Conservation (phyloP, 1,284 basidiomycete genomes). For the Malassezia brasiliensis region DNA sequence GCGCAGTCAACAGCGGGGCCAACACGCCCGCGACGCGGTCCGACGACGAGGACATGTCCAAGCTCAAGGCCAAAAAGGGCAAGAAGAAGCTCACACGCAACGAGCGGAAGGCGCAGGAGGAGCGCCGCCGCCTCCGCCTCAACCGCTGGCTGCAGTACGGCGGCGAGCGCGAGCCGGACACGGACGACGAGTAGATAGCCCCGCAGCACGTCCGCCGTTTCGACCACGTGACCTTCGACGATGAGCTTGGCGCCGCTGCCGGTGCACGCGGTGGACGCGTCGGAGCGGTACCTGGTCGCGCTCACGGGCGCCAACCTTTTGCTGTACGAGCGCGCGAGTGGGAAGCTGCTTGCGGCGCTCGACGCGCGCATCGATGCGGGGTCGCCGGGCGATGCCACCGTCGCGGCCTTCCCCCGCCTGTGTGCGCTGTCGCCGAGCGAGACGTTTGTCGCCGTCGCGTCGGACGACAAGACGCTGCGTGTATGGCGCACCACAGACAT, state of each 20-base stretch:
- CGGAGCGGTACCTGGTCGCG: conserved; percentile 1
- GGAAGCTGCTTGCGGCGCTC: not conserved
- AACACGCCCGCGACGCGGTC: conserved; percentile 49
- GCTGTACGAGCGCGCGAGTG: not conserved
- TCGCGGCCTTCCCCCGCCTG: conserved; percentile 25
- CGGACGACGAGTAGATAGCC: conserved; percentile 34
- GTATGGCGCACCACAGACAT: conserved; percentile 24
- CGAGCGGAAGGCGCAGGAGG: conserved; percentile 47
- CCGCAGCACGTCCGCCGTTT: not conserved
- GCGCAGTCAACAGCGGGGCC: conserved; percentile 44
- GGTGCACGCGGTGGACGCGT: conserved; percentile 14
- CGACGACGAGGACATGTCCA: conserved; percentile 48
- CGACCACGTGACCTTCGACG: conserved; percentile 1
- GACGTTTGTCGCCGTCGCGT: conserved; percentile 30
- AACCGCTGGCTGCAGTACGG: conserved; percentile 43
- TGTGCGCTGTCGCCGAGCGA: conserved; percentile 30
- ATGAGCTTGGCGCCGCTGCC: conserved; percentile 9
- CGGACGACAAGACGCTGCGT: conserved; percentile 41
- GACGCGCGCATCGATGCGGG: conserved; percentile 11
- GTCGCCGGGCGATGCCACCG: not conserved
- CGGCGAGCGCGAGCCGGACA: conserved; percentile 42
- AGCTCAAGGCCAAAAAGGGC: conserved; percentile 46
- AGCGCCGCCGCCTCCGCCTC: conserved; percentile 38
- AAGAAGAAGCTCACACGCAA: conserved; percentile 48
- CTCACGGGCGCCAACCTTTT: conserved; percentile 11